phyloP scores from a whole-genome alignment of 176 grass and related monocot genomes.

The Musa acuminata region DNA sequence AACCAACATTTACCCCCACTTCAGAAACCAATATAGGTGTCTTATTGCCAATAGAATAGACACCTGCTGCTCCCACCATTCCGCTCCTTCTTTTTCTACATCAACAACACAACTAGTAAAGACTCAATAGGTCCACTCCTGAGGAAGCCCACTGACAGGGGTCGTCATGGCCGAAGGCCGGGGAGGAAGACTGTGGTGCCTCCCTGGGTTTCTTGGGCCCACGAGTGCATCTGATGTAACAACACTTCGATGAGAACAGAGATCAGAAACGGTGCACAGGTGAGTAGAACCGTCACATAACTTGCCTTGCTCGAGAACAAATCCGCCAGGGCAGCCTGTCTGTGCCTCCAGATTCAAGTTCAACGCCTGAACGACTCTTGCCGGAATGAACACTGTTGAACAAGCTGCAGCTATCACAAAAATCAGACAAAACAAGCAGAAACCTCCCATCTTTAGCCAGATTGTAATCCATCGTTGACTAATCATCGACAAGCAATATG shows the following conservation, averaged over 20 bases:
- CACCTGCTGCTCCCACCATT: not conserved
- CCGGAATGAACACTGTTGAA: constrained; percentile 26
- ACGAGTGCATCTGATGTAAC: constrained; percentile 7
- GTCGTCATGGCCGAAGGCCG: not conserved
- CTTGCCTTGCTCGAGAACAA: constrained; percentile 27
- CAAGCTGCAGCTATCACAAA: constrained; percentile 10
- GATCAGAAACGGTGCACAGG: not conserved
- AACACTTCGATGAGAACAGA: too few relatives aligned
- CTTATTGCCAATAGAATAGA: not conserved
- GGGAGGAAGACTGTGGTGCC: not conserved
- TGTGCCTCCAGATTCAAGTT: constrained; percentile 23
- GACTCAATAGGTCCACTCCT: constrained; percentile 42
- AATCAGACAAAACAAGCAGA: too few relatives aligned
- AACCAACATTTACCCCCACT: not conserved
- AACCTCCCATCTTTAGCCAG: too few relatives aligned
- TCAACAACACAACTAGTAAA: not conserved
- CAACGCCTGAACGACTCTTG: constrained; percentile 26
- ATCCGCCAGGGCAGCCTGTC: constrained; percentile 11
- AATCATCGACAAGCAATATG: too few relatives aligned
- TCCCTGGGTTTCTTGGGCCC: constrained; percentile 11
- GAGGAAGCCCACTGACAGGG: constrained; percentile 5
- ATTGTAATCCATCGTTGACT: too few relatives aligned
- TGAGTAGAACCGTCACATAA: not conserved
- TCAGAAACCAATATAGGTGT: not conserved
- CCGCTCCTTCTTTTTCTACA: not conserved